These are phyloP conservation scores for Asterionellopsis glacialis DNA, from an alignment of 108 stramenopile species.

Conservation along the genomic window DNA sequence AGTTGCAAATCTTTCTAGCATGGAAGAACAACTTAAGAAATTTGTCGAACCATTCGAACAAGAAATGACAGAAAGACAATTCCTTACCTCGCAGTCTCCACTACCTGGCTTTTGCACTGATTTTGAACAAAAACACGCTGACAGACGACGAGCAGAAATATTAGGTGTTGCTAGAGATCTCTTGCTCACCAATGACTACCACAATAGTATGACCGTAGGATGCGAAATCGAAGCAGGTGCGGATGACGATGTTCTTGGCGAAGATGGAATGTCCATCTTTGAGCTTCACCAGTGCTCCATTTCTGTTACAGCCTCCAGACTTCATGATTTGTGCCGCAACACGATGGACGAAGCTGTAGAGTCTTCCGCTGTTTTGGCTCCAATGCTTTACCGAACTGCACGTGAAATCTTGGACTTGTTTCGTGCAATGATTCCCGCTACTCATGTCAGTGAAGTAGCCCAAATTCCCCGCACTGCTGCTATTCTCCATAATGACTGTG, in stretches of 20 bases:
- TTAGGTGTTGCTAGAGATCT: constrained; percentile 59
- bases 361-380: not conserved
- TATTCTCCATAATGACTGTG: constrained; percentile 77
- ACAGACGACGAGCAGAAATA: constrained; percentile 52
- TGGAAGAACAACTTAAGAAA: constrained; percentile 22
- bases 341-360: constrained; percentile 68
- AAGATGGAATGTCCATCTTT: constrained; percentile 56
- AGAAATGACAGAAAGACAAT: constrained; percentile 25
- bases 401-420: constrained; percentile 44
- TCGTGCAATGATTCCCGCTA: constrained; percentile 69
- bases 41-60: constrained; percentile 46
- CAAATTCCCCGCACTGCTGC: constrained; percentile 78
- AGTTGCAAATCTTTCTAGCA: constrained; percentile 23
- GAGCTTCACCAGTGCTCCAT: constrained; percentile 54
- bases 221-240: constrained; percentile 30
- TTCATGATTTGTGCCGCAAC: constrained; percentile 44
- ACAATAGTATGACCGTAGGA: constrained; percentile 70
- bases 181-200: constrained; percentile 72
- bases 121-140: constrained; percentile 52
- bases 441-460: constrained; percentile 50
- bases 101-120: constrained; percentile 20
- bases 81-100: constrained; percentile 16
- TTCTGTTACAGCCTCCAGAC: constrained; percentile 54
- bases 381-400: constrained; percentile 5
- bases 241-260: constrained; percentile 11